Conservation (phyloP, 768 basidiomycete genomes). For the Gautieria morchelliformis region DNA sequence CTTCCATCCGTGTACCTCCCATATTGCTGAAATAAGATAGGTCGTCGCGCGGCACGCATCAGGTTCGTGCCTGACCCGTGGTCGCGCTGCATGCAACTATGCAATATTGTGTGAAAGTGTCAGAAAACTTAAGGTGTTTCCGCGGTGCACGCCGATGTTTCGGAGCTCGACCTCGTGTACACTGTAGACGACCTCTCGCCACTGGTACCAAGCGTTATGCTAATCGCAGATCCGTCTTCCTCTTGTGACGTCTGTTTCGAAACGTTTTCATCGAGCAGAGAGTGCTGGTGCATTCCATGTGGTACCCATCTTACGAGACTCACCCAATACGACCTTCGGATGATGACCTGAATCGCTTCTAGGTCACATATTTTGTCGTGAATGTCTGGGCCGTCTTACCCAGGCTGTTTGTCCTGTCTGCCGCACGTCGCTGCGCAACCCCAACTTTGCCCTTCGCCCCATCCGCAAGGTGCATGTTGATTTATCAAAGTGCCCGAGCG, state of each 20-base stretch:
- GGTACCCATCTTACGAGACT: not conserved
- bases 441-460: not conserved
- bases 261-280: not conserved
- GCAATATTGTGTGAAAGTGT: not conserved
- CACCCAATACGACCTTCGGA: not conserved
- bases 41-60: constrained; percentile 89
- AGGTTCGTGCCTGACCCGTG: constrained; percentile 70
- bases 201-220: not conserved
- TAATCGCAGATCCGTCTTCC: constrained; percentile 3
- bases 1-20: constrained; percentile 2
- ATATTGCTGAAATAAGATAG: constrained; percentile 28
- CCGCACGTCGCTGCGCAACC: not conserved
- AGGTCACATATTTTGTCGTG: constrained; percentile 4
- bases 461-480: not conserved
- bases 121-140: not conserved
- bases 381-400: not conserved
- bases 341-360: not conserved
- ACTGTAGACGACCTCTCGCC: not conserved
- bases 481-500: not conserved
- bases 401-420: not conserved
- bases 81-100: constrained; percentile 32
- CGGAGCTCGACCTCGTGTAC: not conserved
- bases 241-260: constrained; percentile 6
- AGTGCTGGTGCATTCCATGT: constrained; percentile 5
- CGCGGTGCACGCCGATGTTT: not conserved